Percentiles rank a stretch among this genome's conserved stretches.
These are phyloP conservation scores for Coemansia sp. DNA, from an alignment of 192 early-diverging fungal species.

Conservation along the genomic window DNA sequence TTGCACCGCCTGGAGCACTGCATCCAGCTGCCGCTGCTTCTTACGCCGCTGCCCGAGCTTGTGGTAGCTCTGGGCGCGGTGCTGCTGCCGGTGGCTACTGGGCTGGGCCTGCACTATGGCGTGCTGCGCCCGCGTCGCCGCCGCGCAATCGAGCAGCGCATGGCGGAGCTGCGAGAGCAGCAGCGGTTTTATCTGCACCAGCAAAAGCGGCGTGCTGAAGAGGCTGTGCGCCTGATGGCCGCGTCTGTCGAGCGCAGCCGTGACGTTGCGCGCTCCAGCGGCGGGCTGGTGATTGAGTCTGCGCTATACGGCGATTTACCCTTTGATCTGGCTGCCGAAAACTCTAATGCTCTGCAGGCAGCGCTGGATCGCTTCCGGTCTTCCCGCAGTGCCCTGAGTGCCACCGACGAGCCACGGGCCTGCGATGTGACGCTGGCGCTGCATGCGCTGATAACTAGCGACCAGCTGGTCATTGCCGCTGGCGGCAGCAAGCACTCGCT, in stretches of 20 bases:
- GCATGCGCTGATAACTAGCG: constrained; percentile 78
- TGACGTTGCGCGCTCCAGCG: constrained; percentile 64
- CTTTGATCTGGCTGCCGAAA: constrained; percentile 35
- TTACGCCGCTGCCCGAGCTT: constrained; percentile 60
- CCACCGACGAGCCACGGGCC: constrained; percentile 34
- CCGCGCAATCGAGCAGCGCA: constrained; percentile 38
- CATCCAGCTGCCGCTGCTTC: constrained; percentile 62
- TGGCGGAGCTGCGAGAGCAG: constrained; percentile 59
- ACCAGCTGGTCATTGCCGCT: constrained; percentile 84
- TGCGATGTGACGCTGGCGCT: constrained; percentile 85
- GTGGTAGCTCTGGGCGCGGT: constrained; percentile 56
- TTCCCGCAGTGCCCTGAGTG: constrained; percentile 19
- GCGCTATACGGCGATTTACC: constrained; percentile 87
- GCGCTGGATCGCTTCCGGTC: constrained; percentile 12
- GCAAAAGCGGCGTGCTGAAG: constrained; percentile 75
- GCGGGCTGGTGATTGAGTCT: constrained; percentile 72
- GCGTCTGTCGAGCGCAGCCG: constrained; percentile 67
- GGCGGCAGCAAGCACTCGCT: constrained; percentile 86
- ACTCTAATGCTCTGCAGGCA: constrained; percentile 28
- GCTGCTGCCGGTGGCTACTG: constrained; percentile 56
- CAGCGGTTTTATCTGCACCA: constrained; percentile 61
- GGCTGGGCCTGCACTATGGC: constrained; percentile 57
- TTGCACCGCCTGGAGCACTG: constrained; percentile 67
- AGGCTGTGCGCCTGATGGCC: constrained; percentile 70
- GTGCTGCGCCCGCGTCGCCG: constrained; percentile 63